Percentiles rank a stretch among this genome's conserved stretches.
These are phyloP conservation scores for Inonotus obliquus DNA, from an alignment of 1,284 basidiomycete genomes.

Conservation along the genomic window DNA sequence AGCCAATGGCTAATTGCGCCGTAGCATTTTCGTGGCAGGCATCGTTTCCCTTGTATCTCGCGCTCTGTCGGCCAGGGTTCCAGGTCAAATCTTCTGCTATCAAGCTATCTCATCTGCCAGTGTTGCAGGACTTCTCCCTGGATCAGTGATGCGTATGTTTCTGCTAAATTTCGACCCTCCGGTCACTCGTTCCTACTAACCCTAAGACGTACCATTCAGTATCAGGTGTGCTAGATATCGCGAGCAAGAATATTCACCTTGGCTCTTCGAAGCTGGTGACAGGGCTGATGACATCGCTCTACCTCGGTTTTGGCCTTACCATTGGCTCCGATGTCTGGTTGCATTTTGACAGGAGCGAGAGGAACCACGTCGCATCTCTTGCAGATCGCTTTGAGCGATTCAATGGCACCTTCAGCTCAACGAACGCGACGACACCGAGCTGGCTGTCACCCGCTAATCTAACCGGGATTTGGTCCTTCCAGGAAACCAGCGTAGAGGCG, in stretches of 20 bases:
- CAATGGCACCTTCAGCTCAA: conserved; percentile 31
- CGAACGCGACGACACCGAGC: conserved; percentile 23
- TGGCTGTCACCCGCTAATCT: conserved; percentile 27
- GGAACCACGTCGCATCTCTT: conserved; percentile 25
- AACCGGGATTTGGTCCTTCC: conserved; percentile 27
- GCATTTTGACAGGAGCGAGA: conserved; percentile 13
- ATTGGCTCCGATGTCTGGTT: conserved; percentile 43
- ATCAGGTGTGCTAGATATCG: conserved; percentile 17
- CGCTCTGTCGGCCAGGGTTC: conserved; percentile 3
- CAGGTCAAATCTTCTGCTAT: conserved; percentile 21
- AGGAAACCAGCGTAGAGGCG: conserved; percentile 18
- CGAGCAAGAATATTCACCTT: conserved; percentile 11
- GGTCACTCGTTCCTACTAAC: neutral
- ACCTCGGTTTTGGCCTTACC: conserved; percentile 38
- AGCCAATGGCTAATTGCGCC: neutral
- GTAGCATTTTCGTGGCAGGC: conserved; percentile 11
- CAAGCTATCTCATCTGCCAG: conserved; percentile 16
- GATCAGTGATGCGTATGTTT: conserved; percentile 18
- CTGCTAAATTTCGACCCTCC: neutral
- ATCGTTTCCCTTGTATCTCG: conserved; percentile 15
- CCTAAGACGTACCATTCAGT: neutral
- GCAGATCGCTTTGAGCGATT: conserved; percentile 25
- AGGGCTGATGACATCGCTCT: conserved; percentile 17
- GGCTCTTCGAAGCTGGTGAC: conserved; percentile 14
- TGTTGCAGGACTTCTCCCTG: conserved; percentile 16